phyloP scores from a whole-genome alignment of 2,329 filamentous ascomycete genomes.

The Diaporthe helianthi region DNA sequence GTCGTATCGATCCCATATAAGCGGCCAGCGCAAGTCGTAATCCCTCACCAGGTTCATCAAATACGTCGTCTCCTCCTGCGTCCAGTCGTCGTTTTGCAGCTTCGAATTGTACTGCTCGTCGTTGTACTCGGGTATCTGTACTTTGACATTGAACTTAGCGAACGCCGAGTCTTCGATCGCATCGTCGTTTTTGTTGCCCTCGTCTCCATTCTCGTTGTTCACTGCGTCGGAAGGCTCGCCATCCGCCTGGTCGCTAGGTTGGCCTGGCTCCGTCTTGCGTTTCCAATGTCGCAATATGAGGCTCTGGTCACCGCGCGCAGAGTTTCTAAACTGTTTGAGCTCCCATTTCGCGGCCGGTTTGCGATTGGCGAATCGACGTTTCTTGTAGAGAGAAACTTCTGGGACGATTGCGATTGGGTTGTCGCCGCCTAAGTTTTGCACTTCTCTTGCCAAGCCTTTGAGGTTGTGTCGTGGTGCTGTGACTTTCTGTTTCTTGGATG shows the following conservation, averaged over 20 bases:
- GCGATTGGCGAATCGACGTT: constrained; percentile 59
- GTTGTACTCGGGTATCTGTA: constrained; percentile 80
- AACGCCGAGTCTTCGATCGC: constrained; percentile 68
- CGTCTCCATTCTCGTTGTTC: constrained; percentile 40
- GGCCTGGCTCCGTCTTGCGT: constrained; percentile 61
- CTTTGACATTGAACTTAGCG: constrained; percentile 85
- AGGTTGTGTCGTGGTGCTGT: constrained; percentile 65
- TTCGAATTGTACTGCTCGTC: constrained; percentile 85
- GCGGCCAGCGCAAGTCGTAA: constrained; percentile 87
- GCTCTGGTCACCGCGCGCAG: constrained; percentile 71
- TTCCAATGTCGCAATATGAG: constrained; percentile 84
- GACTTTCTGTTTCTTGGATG: constrained; percentile 78
- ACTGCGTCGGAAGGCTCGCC: constrained; percentile 46
- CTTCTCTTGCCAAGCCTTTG: constrained; percentile 70
- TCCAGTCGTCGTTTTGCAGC: constrained; percentile 80
- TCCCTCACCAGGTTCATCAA: constrained; percentile 76
- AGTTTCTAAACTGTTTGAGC: constrained; percentile 75
- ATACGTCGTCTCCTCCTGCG: constrained; percentile 93
- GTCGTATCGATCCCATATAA: constrained; percentile 94
- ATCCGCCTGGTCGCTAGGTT: constrained; percentile 38
- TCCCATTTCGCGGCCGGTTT: constrained; percentile 71
- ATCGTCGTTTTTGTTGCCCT: constrained; percentile 39
- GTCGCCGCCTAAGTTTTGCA: constrained; percentile 70
- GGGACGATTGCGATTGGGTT: constrained; percentile 73
- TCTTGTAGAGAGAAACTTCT: constrained; percentile 65